Evolutionary conservation across 2,329 filamentous ascomycete species (phyloP).

Genomic region (Fusarium sp.): DNA sequence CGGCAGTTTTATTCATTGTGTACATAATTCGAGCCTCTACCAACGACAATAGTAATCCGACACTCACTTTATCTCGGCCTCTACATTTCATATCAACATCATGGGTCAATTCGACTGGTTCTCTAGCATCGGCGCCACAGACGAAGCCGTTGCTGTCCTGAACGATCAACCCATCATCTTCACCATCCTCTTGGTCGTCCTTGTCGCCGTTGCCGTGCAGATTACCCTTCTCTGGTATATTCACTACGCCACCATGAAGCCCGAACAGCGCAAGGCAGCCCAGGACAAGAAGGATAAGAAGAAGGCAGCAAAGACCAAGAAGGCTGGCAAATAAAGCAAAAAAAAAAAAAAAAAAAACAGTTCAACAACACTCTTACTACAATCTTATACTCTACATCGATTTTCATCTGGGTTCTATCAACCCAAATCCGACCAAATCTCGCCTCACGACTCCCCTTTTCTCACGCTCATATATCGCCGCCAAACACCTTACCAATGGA

Average conservation of each 20-base stretch:
- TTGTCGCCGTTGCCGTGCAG: conserved; percentile 61
- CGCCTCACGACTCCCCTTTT: background rate
- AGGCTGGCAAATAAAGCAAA: conserved; percentile 21
- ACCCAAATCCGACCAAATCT: background rate
- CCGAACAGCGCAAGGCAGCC: conserved; percentile 68
- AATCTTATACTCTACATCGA: background rate
- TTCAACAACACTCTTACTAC: background rate
- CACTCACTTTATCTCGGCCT: background rate
- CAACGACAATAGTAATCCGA: conserved; percentile 1
- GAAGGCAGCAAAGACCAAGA: conserved; percentile 49
- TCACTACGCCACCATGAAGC: conserved; percentile 69
- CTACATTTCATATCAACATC: background rate
- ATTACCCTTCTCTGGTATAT: conserved; percentile 66
- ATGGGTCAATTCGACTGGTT: conserved; percentile 70
- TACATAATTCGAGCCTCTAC: conserved; percentile 13
- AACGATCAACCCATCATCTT: conserved; percentile 71
- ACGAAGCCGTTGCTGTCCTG: conserved; percentile 67
- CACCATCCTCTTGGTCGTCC: conserved; percentile 65
- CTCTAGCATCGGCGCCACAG: conserved; percentile 65
- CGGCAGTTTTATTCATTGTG: conserved; percentile 13
- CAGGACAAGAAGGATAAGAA: conserved; percentile 56
- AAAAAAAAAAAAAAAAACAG: conserved; percentile 30
- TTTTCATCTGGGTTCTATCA: background rate
- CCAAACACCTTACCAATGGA: conserved; percentile 15
- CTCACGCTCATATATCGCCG: background rate